A percentile compares a stretch with the other conserved stretches of the same genome.
These are phyloP conservation scores for Chaetomiaceae sp. DNA, from an alignment of 2,329 filamentous ascomycete genomes.

Conservation along the genomic window DNA sequence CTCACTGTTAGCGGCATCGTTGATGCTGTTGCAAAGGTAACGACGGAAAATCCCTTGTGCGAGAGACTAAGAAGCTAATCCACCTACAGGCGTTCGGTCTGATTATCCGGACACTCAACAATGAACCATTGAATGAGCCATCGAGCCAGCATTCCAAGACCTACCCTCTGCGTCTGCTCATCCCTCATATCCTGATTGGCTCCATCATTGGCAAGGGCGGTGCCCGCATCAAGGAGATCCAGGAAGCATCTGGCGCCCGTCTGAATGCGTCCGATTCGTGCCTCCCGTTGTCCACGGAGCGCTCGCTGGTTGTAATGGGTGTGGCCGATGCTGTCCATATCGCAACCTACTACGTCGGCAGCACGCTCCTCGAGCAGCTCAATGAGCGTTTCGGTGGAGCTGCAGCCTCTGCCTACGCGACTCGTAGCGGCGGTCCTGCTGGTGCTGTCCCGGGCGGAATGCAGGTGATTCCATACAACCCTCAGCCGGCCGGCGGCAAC, in stretches of 20 bases:
- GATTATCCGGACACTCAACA: constrained; percentile 97
- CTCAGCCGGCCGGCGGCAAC: constrained; percentile 86
- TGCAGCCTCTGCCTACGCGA: constrained; percentile 95
- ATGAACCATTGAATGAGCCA: constrained; percentile 81
- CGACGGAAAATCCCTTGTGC: background rate
- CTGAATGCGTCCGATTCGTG: constrained; percentile 95
- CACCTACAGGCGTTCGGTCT: constrained; percentile 79
- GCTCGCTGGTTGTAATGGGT: constrained; percentile 95
- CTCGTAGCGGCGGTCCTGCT: constrained; percentile 85
- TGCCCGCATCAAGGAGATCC: constrained; percentile 93
- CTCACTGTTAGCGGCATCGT: constrained; percentile 95
- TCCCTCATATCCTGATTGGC: constrained; percentile 95
- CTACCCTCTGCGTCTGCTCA: constrained; percentile 89
- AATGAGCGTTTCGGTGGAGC: constrained; percentile 95
- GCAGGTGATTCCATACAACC: constrained; percentile 98
- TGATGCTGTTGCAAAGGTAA: constrained; percentile 91
- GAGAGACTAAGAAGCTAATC: constrained; percentile 28
- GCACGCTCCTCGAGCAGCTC: constrained; percentile 94
- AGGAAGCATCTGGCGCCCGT: constrained; percentile 93
- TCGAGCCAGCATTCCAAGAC: constrained; percentile 95
- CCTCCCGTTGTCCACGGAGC: constrained; percentile 89
- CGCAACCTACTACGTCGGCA: constrained; percentile 96
- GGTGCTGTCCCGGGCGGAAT: constrained; percentile 94
- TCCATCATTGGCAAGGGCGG: constrained; percentile 98
- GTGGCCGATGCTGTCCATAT: constrained; percentile 98